These are phyloP conservation scores for Yamadazyma spencermartinsiae DNA, from an alignment of 1,139 yeast species.

Conservation along the genomic window DNA sequence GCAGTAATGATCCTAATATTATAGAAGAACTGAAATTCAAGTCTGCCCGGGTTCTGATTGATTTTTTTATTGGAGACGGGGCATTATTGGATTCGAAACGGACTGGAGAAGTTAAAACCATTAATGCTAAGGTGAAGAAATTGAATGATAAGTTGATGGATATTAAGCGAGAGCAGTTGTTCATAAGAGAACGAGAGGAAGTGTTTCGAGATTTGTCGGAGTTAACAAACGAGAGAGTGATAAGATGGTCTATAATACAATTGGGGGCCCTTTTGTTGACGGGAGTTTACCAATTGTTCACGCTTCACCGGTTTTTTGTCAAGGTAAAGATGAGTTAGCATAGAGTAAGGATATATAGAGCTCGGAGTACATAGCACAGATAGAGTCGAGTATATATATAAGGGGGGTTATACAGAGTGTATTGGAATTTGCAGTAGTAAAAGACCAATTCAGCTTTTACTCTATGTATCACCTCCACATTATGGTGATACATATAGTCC, in stretches of 20 bases:
- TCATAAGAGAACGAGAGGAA: constrained; percentile 71
- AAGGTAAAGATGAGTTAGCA: constrained; percentile 47
- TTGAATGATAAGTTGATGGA: constrained; percentile 56
- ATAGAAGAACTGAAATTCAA: constrained; percentile 50
- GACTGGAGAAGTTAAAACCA: constrained; percentile 44
- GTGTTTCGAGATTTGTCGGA: constrained; percentile 68
- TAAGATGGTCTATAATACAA: constrained; percentile 67
- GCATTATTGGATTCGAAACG: constrained; percentile 52
- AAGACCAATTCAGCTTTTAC: background rate
- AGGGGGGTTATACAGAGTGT: too few species aligned
- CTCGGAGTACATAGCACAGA: background rate
- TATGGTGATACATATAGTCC: too few species aligned
- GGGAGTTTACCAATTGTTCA: constrained; percentile 69
- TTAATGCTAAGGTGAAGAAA: constrained; percentile 54
- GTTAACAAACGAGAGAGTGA: constrained; percentile 61
- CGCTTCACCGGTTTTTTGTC: constrained; percentile 61
- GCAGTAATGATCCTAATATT: constrained; percentile 13
- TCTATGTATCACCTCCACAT: background rate
- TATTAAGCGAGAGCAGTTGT: constrained; percentile 62
- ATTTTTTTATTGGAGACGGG: constrained; percentile 54
- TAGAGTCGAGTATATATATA: background rate
- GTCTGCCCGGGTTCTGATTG: constrained; percentile 50
- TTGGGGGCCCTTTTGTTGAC: constrained; percentile 53
- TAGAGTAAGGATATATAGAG: background rate
- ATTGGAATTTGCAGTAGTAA: too few species aligned